A percentile compares a stretch with the other conserved stretches of the same genome.
phyloP scores from a whole-genome alignment of 352 stramenopile genomes.

The Aphanomyces invadans region DNA sequence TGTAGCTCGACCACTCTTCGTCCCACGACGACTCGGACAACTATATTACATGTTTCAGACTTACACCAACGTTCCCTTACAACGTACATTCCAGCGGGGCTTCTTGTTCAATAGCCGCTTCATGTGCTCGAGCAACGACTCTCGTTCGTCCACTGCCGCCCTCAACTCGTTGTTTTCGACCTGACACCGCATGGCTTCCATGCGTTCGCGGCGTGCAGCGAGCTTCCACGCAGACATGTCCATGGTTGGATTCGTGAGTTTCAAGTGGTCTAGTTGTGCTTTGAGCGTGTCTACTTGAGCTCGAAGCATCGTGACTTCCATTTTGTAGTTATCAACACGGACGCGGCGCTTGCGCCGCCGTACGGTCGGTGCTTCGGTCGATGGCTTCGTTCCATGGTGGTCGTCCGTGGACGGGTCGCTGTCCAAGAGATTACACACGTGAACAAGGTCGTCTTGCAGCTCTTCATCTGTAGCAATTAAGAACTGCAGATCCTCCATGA shows the following conservation, averaged over 20 bases:
- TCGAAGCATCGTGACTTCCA: not conserved
- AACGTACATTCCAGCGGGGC: constrained; percentile 1
- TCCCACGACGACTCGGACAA: not conserved
- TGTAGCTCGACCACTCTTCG: not conserved
- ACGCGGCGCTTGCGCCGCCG: not conserved
- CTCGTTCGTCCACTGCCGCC: not conserved
- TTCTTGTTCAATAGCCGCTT: constrained; percentile 15
- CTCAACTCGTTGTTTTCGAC: constrained; percentile 4
- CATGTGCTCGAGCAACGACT: constrained; percentile 6
- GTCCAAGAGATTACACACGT: constrained; percentile 11
- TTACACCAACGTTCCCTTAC: no score
- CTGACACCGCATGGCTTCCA: not conserved
- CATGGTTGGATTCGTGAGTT: not conserved
- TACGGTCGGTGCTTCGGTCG: not conserved
- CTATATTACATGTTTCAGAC: not conserved
- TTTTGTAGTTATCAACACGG: not conserved
- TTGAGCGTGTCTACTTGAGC: not conserved
- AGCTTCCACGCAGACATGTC: constrained; percentile 6
- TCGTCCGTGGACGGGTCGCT: not conserved
- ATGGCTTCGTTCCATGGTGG: not conserved
- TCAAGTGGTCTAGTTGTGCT: not conserved
- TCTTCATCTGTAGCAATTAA: not conserved
- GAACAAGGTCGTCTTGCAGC: not conserved
- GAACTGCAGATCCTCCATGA: not conserved
- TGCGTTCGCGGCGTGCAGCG: not conserved